A percentile compares a stretch with the other conserved stretches of the same genome.
These are phyloP conservation scores for Trametes polyzona DNA, from an alignment of 1,284 basidiomycete genomes.

Conservation along the genomic window DNA sequence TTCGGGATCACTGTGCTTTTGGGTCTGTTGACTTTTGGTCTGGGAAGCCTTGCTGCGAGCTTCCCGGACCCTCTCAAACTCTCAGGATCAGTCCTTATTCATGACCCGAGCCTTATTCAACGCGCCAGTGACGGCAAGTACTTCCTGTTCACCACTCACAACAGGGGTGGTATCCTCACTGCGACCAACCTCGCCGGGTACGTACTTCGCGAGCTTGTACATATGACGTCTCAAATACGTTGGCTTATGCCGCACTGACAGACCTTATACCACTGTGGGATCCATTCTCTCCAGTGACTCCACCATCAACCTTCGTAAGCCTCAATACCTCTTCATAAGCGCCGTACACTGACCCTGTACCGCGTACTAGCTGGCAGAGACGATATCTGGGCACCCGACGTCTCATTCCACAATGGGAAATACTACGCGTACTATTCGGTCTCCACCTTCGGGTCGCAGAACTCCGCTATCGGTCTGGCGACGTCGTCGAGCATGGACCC, in stretches of 20 bases:
- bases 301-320: constrained; percentile 19
- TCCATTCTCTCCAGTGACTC: constrained; percentile 24
- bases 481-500: constrained; percentile 39
- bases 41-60: constrained; percentile 9
- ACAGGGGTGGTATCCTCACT: constrained; percentile 23
- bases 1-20: neutral
- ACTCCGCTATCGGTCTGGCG: constrained; percentile 41
- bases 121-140: constrained; percentile 26
- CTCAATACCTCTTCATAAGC: too few relatives aligned
- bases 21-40: neutral
- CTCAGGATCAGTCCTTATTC: constrained; percentile 20
- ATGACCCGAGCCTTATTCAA: constrained; percentile 28
- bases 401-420: constrained; percentile 23
- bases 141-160: constrained; percentile 28
- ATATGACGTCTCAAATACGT: neutral
- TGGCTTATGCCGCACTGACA: neutral
- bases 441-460: constrained; percentile 38
- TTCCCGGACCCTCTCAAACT: constrained; percentile 25
- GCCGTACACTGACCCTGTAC: neutral
- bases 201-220: too few relatives aligned
- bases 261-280: constrained; percentile 27
- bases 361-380: constrained; percentile 17
- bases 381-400: constrained; percentile 31
- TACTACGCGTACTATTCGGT: constrained; percentile 40
- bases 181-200: constrained; percentile 28